These are phyloP conservation scores for Fusarium graminum DNA, from an alignment of 2,329 filamentous ascomycete species.

Conservation along the genomic window DNA sequence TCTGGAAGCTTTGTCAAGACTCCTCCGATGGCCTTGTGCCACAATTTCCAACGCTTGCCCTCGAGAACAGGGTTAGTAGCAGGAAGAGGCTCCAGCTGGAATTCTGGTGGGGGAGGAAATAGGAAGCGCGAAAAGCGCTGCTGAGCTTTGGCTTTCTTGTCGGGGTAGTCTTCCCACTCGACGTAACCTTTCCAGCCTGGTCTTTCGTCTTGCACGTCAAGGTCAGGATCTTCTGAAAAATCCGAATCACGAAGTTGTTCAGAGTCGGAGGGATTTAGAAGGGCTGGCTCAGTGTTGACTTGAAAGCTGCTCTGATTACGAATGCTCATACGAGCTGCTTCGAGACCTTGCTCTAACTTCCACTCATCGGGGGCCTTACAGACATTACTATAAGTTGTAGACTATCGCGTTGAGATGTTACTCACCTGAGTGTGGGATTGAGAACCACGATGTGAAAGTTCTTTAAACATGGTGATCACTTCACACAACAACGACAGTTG, in stretches of 20 bases:
- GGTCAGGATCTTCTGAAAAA: constrained; percentile 52
- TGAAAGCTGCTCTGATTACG: constrained; percentile 20
- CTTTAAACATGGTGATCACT: neutral
- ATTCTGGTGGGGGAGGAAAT: constrained; percentile 62
- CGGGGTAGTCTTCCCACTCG: constrained; percentile 77
- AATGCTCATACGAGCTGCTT: constrained; percentile 51
- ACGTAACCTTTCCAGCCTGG: constrained; percentile 65
- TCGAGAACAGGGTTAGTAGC: constrained; percentile 68
- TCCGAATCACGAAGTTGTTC: neutral
- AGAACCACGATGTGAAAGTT: neutral
- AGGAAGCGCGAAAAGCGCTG: constrained; percentile 57
- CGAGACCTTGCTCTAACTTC: constrained; percentile 66
- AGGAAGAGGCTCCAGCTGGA: constrained; percentile 67
- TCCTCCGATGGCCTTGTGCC: constrained; percentile 64
- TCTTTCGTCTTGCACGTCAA: constrained; percentile 45
- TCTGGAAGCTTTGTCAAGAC: constrained; percentile 63
- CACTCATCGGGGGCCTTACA: constrained; percentile 59
- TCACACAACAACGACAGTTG: neutral
- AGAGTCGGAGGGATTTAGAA: neutral
- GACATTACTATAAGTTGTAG: constrained; percentile 5
- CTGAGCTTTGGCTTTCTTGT: constrained; percentile 72
- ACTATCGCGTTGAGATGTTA: too few relatives aligned
- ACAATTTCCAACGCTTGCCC: constrained; percentile 69
- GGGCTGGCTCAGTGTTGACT: constrained; percentile 1
- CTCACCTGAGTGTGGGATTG: neutral